A percentile compares a stretch with the other conserved stretches of the same genome.
Evolutionary conservation across 148 eudicot genomes (phyloP).

Genomic region (Euryodendron excelsum): DNA sequence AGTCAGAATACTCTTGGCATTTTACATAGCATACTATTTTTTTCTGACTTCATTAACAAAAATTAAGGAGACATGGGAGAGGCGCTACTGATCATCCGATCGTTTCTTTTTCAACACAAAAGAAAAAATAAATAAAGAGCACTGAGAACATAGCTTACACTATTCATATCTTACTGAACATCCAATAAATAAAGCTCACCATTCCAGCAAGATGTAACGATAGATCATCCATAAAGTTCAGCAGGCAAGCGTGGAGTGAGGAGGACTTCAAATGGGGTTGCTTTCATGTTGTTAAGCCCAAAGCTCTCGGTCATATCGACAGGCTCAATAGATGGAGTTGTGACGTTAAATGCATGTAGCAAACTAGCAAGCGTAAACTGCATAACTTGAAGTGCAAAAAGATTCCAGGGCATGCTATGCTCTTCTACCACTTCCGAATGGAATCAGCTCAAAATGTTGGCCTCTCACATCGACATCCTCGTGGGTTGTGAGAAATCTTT

Average conservation of each 20-base stretch:
- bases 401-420: constrained; percentile 15
- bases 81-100: too few species aligned
- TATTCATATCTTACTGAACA: too few species aligned
- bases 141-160: too few species aligned
- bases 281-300: constrained; percentile 17
- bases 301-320: constrained; percentile 22
- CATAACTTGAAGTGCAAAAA: constrained; percentile 4
- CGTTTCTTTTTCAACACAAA: too few species aligned
- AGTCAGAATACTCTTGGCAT: too few species aligned
- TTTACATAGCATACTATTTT: too few species aligned
- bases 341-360: constrained; percentile 17
- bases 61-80: too few species aligned
- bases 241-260: constrained; percentile 7
- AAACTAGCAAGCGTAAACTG: constrained; percentile 14
- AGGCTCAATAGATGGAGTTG: background rate
- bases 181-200: too few species aligned
- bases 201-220: too few species aligned
- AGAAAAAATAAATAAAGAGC: too few species aligned
- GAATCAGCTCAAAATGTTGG: constrained; percentile 18
- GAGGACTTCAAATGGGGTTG: constrained; percentile 16
- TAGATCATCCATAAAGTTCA: too few species aligned
- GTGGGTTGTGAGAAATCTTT: constrained; percentile 18
- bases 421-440: constrained; percentile 29
- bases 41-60: too few species aligned
- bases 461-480: constrained; percentile 23